Evolutionary conservation across 257 asterid species (phyloP), one percentile per base, ranked within the genome.

Genomic region (Voacanga thouarsii): DNA sequence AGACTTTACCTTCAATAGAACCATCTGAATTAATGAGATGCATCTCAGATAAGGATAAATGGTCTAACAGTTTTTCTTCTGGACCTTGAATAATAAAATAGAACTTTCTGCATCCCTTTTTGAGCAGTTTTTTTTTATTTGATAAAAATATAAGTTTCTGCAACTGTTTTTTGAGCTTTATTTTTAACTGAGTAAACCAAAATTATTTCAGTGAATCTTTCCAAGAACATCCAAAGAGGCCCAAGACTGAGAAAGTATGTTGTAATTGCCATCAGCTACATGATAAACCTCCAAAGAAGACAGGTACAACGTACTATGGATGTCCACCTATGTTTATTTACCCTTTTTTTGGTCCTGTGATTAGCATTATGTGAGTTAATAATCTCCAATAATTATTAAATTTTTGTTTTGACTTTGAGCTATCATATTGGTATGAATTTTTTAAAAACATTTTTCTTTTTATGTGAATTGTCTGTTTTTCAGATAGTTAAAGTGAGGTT

Each of bases 281-380:
- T 45, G 45, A 47, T 10, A 68, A 69, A 12, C 33, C 64, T 44
- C 23, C 79, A 47, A 44, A 56, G 41, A 51, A 53, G 57, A 56
- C 49, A 75, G 76, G 80, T 80, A 75, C 21, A 72, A 47, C 64
- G 66, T 80, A 57, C 61, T 72, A 68, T 72, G 19, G 14, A 21
- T 50, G 10, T 55, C 61, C 10, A 19, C 26, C 26, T 1, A 4
- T 55, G 10, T 55, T 55, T 4, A 8, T 23, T 57, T 21, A 7
- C 30, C 7, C 5, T 57, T 21, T 57, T 57, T 23, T 21, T 21
- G 37, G 28, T 23, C 28, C 24, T n/a, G 23, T 57, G 26, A 16
- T 57, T 57, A 57, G 24, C 28, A 11, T 57, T 57, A 7, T 9
- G 7, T 7, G 23, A 57, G 63, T 57, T 23, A n/a, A 57, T 57